Evolutionary conservation across 2,329 filamentous ascomycete genomes (phyloP).

Genomic region (Dactylellina sp.): DNA sequence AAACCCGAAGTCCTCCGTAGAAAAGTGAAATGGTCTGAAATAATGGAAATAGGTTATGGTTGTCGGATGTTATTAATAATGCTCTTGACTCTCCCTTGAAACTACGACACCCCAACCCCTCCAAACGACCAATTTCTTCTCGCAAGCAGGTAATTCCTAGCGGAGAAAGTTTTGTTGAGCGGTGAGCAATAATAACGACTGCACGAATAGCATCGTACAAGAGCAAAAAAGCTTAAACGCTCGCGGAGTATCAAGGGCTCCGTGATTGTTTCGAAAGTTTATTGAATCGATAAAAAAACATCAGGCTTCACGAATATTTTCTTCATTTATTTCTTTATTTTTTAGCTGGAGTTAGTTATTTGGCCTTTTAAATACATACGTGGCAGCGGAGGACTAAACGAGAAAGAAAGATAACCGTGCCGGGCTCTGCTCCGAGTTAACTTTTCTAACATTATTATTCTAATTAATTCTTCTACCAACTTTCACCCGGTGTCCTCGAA

Average conservation of each 20-base stretch:
- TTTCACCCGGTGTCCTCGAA: too few relatives aligned
- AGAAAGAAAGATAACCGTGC: too few relatives aligned
- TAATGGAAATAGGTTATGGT: not conserved
- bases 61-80: constrained; percentile 32
- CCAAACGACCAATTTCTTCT: too few relatives aligned
- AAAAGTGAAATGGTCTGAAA: constrained; percentile 7
- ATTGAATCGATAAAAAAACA: constrained; percentile 1
- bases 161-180: constrained; percentile 9
- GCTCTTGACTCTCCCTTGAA: constrained; percentile 53
- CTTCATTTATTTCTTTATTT: too few relatives aligned
- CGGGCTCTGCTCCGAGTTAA: too few relatives aligned
- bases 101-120: constrained; percentile 9
- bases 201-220: constrained; percentile 6
- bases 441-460: too few relatives aligned
- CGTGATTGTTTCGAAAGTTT: constrained; percentile 16
- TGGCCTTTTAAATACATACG: too few relatives aligned
- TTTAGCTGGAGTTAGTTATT: too few relatives aligned
- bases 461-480: too few relatives aligned
- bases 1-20: constrained; percentile 42
- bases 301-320: too few relatives aligned
- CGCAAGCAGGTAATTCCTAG: not conserved
- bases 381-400: too few relatives aligned
- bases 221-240: constrained; percentile 24
- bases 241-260: constrained; percentile 18
- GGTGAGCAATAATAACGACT: constrained; percentile 16